These are phyloP conservation scores for Petunia hybrid DNA, from an alignment of 305 asterid genomes.

Conservation along the genomic window DNA sequence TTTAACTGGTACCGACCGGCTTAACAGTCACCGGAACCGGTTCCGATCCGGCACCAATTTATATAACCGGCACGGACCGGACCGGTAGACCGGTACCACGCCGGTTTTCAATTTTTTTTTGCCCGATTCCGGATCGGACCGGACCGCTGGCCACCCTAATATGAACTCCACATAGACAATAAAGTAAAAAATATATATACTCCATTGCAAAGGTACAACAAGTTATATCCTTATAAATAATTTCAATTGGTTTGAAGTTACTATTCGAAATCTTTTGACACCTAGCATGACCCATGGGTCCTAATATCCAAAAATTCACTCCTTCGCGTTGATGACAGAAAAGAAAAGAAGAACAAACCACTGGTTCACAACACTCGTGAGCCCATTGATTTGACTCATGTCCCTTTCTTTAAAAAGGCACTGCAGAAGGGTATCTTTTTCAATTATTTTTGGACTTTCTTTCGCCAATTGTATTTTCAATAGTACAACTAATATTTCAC, in stretches of 20 bases:
- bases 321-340: slow-evolving; percentile 37
- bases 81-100: too few relatives aligned
- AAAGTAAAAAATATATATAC: not conserved
- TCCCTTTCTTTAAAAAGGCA: slow-evolving; percentile 57
- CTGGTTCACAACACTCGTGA: slow-evolving; percentile 36
- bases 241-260: not conserved
- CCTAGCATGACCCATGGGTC: slow-evolving; percentile 26
- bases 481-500: not conserved
- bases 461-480: slow-evolving; percentile 28
- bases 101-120: too few relatives aligned
- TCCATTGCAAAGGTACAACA: not conserved
- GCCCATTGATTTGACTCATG: slow-evolving; percentile 36
- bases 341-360: slow-evolving; percentile 36
- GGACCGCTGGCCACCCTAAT: too few relatives aligned
- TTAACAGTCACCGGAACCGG: too few relatives aligned
- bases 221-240: not conserved
- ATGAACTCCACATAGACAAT: not conserved
- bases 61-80: too few relatives aligned
- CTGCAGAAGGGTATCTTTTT: slow-evolving; percentile 42
- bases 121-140: too few relatives aligned
- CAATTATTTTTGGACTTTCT: slow-evolving; percentile 33
- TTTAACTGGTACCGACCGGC: too few relatives aligned
- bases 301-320: slow-evolving; percentile 30
- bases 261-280: not conserved
- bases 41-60: too few relatives aligned